These are phyloP conservation scores for Kockiozyma suomiensis DNA, from an alignment of 805 yeast genomes.

Conservation along the genomic window DNA sequence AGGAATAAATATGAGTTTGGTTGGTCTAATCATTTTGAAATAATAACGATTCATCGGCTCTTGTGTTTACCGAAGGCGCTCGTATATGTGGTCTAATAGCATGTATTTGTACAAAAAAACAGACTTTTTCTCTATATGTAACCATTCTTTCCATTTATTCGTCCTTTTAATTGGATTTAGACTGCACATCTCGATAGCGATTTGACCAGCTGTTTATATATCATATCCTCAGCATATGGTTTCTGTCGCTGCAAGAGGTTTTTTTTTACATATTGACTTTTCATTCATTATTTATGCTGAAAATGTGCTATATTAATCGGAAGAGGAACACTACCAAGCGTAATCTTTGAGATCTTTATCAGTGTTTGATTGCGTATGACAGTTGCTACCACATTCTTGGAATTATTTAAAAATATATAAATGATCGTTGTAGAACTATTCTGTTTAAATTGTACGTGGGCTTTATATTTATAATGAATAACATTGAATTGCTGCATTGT, in stretches of 20 bases:
- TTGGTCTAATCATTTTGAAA: not conserved
- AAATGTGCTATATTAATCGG: conserved; percentile 18
- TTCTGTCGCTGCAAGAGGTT: conserved; percentile 1
- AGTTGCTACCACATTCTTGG: conserved; percentile 8
- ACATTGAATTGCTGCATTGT: too few species aligned
- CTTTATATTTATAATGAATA: too few species aligned
- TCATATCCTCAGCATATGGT: not conserved
- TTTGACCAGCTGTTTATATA: not conserved
- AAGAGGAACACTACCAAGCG: conserved; percentile 25
- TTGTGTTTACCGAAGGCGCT: not conserved
- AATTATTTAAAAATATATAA: not conserved
- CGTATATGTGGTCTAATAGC: conserved; percentile 5
- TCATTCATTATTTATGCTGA: not conserved
- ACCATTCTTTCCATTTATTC: not conserved
- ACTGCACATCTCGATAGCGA: conserved; percentile 14
- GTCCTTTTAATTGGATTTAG: too few species aligned
- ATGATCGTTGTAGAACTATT: too few species aligned
- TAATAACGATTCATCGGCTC: not conserved
- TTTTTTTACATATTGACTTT: conserved; percentile 13
- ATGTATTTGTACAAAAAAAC: conserved; percentile 13
- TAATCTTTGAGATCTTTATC: not conserved
- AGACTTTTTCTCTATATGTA: not conserved
- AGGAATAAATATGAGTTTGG: not conserved
- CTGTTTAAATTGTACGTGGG: too few species aligned
- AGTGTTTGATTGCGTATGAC: conserved; percentile 24